Base-by-base conservation (phyloP, 1,284 basidiomycete genomes). In the Puccinia coronata region DNA sequence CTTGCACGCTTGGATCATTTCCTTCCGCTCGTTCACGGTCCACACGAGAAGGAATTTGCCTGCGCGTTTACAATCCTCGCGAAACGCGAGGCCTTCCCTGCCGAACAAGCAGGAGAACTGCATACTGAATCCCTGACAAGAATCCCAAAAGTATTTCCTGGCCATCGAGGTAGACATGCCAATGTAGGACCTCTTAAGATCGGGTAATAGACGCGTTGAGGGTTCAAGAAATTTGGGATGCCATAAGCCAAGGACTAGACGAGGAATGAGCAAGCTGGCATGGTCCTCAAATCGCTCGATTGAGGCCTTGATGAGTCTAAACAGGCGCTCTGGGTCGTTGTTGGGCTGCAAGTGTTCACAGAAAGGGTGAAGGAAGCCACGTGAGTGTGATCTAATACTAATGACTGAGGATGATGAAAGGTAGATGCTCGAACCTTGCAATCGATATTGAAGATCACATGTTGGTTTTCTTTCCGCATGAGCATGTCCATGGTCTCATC, bases 1-100 rank as follows among this genome's bases (percentile, higher is more conserved):
- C 83, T 94, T 89, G 25, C 92, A 92, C 82, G 94, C 94, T 90
- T 98, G 93, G 88, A 96, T 92, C 96, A 99, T 98, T 86, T 96
- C 92, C 82, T 91, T 90, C 14, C 91, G 90, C 69, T 92, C 90
- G 86, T 98, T 99, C 41, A 98, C 96, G 0, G 96, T 99, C 97
- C 97, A 99, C 16, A 96, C 94, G 90, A 95, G 92, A 67, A 98
- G 84, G 84, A 90, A 90, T 89, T 99, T 99, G 31, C 92, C 92
- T 0, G 90, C 91, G 20, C 85, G 87, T 85, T 91, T 91, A 86
- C 93, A 95, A 82, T 96, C 92, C 67, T 88, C 87, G 77, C 92
- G 88, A 87, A 98, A 98, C 83, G 89, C 90, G 83, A 84, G 85
- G 36, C 88, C 89, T 82, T 95, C 94, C 20, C 88, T 86, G 1